Conservation (phyloP, 1,139 yeast species). For the Tardiomyces depauwii region DNA sequence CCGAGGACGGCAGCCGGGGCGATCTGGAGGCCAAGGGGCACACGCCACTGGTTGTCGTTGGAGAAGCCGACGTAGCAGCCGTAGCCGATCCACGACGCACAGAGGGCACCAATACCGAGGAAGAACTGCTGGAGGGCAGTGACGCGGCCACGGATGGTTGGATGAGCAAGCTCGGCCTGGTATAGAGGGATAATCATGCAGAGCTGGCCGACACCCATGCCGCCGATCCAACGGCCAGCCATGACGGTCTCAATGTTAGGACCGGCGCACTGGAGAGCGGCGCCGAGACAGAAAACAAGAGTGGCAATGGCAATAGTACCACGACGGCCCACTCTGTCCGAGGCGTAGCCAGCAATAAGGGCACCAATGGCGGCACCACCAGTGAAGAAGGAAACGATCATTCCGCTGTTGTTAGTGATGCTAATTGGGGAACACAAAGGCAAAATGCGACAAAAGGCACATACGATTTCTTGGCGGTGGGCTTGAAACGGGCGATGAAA, state of each 20-base stretch:
- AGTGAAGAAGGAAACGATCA: conserved; percentile 23
- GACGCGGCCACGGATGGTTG: neutral
- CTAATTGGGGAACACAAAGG: too few species aligned
- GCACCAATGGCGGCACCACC: conserved; percentile 26
- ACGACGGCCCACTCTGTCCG: conserved; percentile 13
- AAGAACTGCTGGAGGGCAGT: neutral
- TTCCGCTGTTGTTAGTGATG: conserved; percentile 9
- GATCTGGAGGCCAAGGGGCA: neutral
- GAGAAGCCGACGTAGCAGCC: neutral
- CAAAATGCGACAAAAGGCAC: too few species aligned
- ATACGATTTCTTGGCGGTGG: conserved; percentile 14
- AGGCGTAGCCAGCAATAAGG: conserved; percentile 14
- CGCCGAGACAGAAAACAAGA: neutral
- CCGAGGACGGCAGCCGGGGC: neutral
- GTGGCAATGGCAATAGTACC: conserved; percentile 8
- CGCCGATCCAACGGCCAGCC: neutral
- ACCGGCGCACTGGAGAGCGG: neutral
- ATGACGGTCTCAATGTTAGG: neutral
- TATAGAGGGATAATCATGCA: neutral
- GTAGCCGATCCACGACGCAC: neutral
- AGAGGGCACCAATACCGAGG: neutral
- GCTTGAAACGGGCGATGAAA: conserved; percentile 13
- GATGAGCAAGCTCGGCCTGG: neutral
- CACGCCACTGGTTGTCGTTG: neutral
- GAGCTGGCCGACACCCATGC: neutral